These are phyloP conservation scores for Metschnikowia borealis DNA, from an alignment of 805 yeast genomes.

Conservation along the genomic window DNA sequence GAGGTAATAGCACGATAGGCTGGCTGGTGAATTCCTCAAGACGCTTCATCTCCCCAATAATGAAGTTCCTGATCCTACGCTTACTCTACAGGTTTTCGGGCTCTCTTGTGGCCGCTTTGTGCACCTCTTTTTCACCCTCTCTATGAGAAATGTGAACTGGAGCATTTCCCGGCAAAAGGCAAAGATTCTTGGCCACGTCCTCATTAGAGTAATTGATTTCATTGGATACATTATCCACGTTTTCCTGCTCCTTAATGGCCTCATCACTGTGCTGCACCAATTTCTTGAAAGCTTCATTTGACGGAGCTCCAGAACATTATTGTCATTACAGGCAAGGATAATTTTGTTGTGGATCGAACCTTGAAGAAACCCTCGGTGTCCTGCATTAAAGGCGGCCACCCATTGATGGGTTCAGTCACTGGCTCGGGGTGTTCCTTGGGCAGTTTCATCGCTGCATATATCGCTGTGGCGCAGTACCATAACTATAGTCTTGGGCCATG, in stretches of 20 bases:
- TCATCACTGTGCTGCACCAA: constrained; percentile 46
- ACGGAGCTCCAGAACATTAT: constrained; percentile 52
- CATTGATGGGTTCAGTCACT: constrained; percentile 62
- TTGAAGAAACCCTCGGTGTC: constrained; percentile 4
- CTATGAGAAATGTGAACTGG: not conserved
- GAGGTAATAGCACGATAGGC: no score
- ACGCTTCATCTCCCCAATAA: no score
- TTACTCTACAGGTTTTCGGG: no score
- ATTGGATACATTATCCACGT: constrained; percentile 23
- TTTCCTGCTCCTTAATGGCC: constrained; percentile 21
- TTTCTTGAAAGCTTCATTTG: constrained; percentile 45
- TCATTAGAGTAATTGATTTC: constrained; percentile 6
- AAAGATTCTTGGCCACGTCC: constrained; percentile 5
- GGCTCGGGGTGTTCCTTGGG: constrained; percentile 86
- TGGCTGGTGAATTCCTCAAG: no score
- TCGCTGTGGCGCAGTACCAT: constrained; percentile 31
- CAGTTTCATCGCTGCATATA: constrained; percentile 57
- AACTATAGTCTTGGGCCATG: constrained; percentile 37
- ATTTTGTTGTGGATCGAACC: constrained; percentile 23
- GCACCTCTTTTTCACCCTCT: not conserved
- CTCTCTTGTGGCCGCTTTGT: constrained; percentile 4
- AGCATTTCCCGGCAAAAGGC: constrained; percentile 7
- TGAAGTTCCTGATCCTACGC: no score
- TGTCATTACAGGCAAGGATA: constrained; percentile 60
- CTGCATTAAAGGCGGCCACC: constrained; percentile 53